Base-by-base conservation (phyloP, 169 alveolate species). In the Plasmodium sp. region DNA sequence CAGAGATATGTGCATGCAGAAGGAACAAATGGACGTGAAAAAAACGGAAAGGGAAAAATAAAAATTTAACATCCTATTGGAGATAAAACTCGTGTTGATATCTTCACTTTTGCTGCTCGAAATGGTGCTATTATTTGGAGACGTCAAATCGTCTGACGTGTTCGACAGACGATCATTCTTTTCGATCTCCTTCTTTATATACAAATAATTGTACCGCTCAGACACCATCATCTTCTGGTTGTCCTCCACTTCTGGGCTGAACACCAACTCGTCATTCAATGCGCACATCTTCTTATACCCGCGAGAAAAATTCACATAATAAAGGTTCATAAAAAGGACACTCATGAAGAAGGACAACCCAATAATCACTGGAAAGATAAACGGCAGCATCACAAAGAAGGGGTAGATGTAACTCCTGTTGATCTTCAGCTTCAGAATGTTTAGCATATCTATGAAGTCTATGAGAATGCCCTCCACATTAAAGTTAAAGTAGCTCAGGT, bases 51-150 rank as follows among this genome's bases (percentile, higher is more conserved):
- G 51, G n/a, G 14, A 90, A 80, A 90, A 90, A 48, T 79, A 90
- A 22, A 80, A 58, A 18, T 90, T 90, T 71, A 90, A 62, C 67
- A 90, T 3, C 39, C 51, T 81, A 41, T 33, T 62, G 72, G 43
- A 80, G 18, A 90, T 72, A 79, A 90, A 90, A 18, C 77, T 81
- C 0, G 94, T 80, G 51, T 79, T 90, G 62, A 90, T 90, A 41
- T 58, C 90, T 90, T 90, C 94, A 90, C 94, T 90, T 58, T 90
- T 90, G 12, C 91, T 62, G 67, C 94, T 80, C 6, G 91, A 62
- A 36, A 79, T 58, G 7, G 86, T 90, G 43, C 83, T 80, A 34
- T 74, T 48, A 73, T 90, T 72, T 36, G 54, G 62, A 16, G 94
- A 90, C 14, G 90, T 79, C 48, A 58, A 51, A 62, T 80, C 94